Conservation (phyloP, 2,329 filamentous ascomycete genomes). For the Talaromyces atroroseus region DNA sequence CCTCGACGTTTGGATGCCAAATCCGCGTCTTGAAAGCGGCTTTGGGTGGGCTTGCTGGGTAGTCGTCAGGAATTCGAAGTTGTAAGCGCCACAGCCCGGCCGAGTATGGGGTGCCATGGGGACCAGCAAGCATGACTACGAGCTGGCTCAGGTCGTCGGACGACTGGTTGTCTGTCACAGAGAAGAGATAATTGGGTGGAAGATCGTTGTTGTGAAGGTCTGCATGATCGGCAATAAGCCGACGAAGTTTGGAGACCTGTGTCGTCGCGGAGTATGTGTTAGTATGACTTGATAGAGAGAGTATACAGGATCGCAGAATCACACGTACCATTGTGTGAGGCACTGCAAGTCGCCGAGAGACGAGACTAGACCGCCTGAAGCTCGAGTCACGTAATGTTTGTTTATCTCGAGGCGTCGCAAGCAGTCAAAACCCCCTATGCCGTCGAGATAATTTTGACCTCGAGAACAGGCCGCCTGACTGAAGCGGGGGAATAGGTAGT, state of each 20-base stretch:
- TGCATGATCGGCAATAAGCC: constrained; percentile 56
- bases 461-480: not conserved
- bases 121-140: constrained; percentile 54
- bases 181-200: constrained; percentile 59
- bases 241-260: constrained; percentile 44
- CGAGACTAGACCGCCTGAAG: not conserved
- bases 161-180: constrained; percentile 33
- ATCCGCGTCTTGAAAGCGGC: constrained; percentile 57
- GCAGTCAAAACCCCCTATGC: not conserved
- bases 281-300: not conserved
- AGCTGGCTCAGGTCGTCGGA: constrained; percentile 54
- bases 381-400: not conserved
- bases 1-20: constrained; percentile 62
- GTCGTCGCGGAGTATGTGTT: not conserved
- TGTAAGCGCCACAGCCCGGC: constrained; percentile 56
- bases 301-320: not conserved
- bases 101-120: constrained; percentile 55
- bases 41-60: constrained; percentile 47
- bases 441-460: not conserved
- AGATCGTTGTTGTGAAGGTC: constrained; percentile 51
- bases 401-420: not conserved
- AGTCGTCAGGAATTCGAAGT: constrained; percentile 55
- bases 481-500: not conserved
- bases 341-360: not conserved
- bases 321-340: not conserved